phyloP scores from a whole-genome alignment of 164 flowering plant genomes.

The Vitis rotundifolia region DNA sequence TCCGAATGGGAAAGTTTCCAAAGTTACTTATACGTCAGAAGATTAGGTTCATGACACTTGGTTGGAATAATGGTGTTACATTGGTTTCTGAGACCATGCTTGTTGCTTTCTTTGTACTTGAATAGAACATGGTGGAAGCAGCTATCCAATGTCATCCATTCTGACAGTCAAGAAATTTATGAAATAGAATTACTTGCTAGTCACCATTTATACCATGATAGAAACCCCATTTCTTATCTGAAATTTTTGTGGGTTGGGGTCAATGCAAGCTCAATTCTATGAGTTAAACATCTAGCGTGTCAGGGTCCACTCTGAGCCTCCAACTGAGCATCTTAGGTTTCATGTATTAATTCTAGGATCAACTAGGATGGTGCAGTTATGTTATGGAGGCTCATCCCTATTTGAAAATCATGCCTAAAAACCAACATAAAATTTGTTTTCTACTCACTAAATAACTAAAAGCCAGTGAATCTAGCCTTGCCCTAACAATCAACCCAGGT shows the following conservation, averaged over 20 bases:
- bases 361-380: not conserved
- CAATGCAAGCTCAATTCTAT: not conserved
- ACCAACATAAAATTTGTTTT: too few species aligned
- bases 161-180: not conserved
- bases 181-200: not conserved
- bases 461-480: not conserved
- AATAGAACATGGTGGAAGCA: not conserved
- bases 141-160: not conserved
- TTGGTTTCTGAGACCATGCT: not conserved
- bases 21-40: not conserved
- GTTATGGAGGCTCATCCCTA: not conserved
- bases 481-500: not conserved
- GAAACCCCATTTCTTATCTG: not conserved
- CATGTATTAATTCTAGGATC: not conserved
- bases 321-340: not conserved
- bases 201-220: too few species aligned
- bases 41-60: not conserved
- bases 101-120: not conserved
- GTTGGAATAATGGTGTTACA: not conserved
- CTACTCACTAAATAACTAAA: too few species aligned
- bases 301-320: not conserved
- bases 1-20: not conserved
- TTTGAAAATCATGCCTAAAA: not conserved
- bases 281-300: not conserved
- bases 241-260: not conserved